These are phyloP conservation scores for Ochetophila trinervis DNA, from an alignment of 306 rosid genomes.

Conservation along the genomic window DNA sequence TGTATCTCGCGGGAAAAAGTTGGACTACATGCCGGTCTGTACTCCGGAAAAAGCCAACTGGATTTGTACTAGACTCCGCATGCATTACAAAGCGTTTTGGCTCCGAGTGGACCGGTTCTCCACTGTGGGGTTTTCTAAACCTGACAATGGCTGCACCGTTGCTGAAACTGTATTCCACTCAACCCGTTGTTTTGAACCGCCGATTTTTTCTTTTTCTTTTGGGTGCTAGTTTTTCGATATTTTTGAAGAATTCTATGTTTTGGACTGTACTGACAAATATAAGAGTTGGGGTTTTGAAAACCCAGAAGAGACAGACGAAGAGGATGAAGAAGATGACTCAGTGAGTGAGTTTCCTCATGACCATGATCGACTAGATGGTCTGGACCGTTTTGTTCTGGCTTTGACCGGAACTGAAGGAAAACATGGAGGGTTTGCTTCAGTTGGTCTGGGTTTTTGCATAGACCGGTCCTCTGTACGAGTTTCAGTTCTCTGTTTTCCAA, in stretches of 20 bases:
- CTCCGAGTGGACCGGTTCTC: conserved; percentile 88
- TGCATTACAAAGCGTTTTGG: conserved; percentile 90
- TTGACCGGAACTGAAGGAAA: conserved; percentile 48
- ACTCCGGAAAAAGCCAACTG: conserved; percentile 86
- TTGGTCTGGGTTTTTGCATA: conserved; percentile 38
- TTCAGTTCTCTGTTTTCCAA: conserved; percentile 24
- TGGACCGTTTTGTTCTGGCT: conserved; percentile 46
- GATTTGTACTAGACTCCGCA: conserved; percentile 93
- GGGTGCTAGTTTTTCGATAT: conserved; percentile 34
- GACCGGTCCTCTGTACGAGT: conserved; percentile 14
- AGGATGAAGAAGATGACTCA: conserved; percentile 41
- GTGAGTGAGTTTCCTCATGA: conserved; percentile 20
- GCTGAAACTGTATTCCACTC: conserved; percentile 40
- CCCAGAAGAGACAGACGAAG: conserved; percentile 41
- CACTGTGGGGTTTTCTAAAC: conserved; percentile 96
- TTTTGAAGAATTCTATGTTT: not conserved
- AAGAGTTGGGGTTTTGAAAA: conserved; percentile 27
- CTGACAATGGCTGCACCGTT: conserved; percentile 85
- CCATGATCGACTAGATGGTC: conserved; percentile 31
- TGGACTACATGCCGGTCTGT: conserved; percentile 96
- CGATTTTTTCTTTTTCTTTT: conserved; percentile 59
- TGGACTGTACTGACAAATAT: conserved; percentile 23
- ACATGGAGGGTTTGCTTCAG: conserved; percentile 25
- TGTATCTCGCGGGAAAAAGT: conserved; percentile 64
- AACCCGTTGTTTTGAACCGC: conserved; percentile 29